Evolutionary conservation across 1,284 basidiomycete genomes (phyloP).

Genomic region (Vanrija pseudolonga): DNA sequence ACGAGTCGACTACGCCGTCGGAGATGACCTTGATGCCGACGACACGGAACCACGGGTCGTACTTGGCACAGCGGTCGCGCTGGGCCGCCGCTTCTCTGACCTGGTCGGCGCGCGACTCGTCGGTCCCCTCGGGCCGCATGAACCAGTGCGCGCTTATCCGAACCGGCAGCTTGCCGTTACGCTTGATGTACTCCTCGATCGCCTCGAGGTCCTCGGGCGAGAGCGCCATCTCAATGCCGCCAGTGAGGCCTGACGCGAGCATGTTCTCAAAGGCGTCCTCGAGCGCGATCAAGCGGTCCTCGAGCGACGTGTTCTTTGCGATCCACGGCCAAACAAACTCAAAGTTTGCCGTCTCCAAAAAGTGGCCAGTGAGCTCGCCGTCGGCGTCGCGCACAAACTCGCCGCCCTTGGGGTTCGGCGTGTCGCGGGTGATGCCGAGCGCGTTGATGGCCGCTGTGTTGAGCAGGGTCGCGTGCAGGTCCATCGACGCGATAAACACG

Average conservation of each 20-base stretch:
- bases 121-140: conserved; percentile 17
- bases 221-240: conserved; percentile 30
- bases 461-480: conserved; percentile 32
- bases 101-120: conserved; percentile 12
- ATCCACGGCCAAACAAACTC: conserved; percentile 30
- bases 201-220: conserved; percentile 23
- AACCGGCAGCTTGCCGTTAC: conserved; percentile 21
- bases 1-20: conserved; percentile 37
- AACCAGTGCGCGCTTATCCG: conserved; percentile 31
- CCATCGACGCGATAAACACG: conserved; percentile 30
- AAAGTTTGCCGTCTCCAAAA: conserved; percentile 25
- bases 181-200: conserved; percentile 20
- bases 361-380: conserved; percentile 26
- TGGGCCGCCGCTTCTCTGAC: conserved; percentile 23
- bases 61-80: conserved; percentile 13
- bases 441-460: conserved; percentile 26
- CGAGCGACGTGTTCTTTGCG: conserved; percentile 9
- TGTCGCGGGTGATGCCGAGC: conserved; percentile 20
- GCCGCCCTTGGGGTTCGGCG: conserved; percentile 28
- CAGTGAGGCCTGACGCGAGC: conserved; percentile 27
- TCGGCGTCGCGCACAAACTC: conserved; percentile 25
- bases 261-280: conserved; percentile 22
- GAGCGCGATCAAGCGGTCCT: conserved; percentile 17
- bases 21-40: conserved; percentile 37
- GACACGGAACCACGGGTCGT: conserved; percentile 20